A percentile compares a stretch with the other conserved stretches of the same genome.
phyloP scores from a whole-genome alignment of 768 basidiomycete species.

The Suillus weaverae region DNA sequence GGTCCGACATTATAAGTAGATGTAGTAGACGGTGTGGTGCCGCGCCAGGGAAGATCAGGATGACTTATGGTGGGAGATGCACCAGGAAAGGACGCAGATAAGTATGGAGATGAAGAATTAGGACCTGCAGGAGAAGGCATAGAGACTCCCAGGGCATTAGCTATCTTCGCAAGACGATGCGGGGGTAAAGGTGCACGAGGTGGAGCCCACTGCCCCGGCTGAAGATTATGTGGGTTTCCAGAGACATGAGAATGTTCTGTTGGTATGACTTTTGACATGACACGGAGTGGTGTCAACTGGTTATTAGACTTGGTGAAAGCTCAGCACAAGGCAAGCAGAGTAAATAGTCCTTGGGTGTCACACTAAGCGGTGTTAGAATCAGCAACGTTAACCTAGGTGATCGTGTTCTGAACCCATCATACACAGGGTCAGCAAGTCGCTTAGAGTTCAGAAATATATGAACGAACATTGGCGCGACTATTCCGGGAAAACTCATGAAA shows the following conservation, averaged over 20 bases:
- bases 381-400: not conserved
- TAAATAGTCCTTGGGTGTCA: not conserved
- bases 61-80: slow-evolving; percentile 20
- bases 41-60: slow-evolving; percentile 43
- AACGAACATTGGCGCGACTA: slow-evolving; percentile 2
- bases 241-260: slow-evolving; percentile 18
- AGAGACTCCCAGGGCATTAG: slow-evolving; percentile 82
- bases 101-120: slow-evolving; percentile 18
- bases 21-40: slow-evolving; percentile 48
- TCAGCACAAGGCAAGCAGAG: not conserved
- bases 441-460: not conserved
- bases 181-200: slow-evolving; percentile 75
- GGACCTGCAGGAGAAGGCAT: slow-evolving; percentile 62
- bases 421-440: not conserved
- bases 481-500: not conserved
- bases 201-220: slow-evolving; percentile 47
- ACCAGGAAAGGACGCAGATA: slow-evolving; percentile 16
- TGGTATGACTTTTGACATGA: slow-evolving; percentile 14
- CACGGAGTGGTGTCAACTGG: not conserved
- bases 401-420: not conserved
- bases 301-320: too few relatives aligned
- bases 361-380: not conserved
- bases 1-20: slow-evolving; percentile 40
- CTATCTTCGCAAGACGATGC: slow-evolving; percentile 76
- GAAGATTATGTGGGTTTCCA: slow-evolving; percentile 12